Evolutionary conservation across 2,329 filamentous ascomycete species (phyloP).

Genomic region (Tolypocladium sp.): DNA sequence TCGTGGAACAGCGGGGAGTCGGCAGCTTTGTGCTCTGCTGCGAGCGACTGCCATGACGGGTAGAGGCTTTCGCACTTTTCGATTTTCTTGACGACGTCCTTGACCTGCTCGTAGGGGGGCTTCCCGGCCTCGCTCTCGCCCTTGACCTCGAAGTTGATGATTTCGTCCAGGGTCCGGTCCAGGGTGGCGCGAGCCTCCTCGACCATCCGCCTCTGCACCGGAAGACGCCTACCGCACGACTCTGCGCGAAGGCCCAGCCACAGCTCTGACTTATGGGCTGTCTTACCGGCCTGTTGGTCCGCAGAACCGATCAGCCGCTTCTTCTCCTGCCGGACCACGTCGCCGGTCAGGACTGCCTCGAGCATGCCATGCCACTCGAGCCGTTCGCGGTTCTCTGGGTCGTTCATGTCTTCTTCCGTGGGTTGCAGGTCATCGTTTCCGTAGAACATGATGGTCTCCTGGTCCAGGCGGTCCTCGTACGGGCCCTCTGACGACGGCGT

Average conservation of each 20-base stretch:
- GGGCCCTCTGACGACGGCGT: constrained; percentile 78
- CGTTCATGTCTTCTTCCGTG: constrained; percentile 79
- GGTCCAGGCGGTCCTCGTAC: constrained; percentile 80
- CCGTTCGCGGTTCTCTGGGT: constrained; percentile 79
- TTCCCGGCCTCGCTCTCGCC: constrained; percentile 89
- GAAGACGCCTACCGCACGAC: constrained; percentile 72
- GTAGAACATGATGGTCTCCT: constrained; percentile 88
- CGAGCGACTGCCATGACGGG: constrained; percentile 68
- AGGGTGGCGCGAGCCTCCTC: constrained; percentile 72
- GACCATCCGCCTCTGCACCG: constrained; percentile 77
- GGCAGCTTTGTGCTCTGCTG: constrained; percentile 65
- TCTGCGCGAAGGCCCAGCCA: constrained; percentile 86
- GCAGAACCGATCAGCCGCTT: constrained; percentile 79
- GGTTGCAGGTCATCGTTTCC: constrained; percentile 84
- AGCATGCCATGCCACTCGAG: constrained; percentile 99
- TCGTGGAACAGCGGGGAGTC: constrained; percentile 69
- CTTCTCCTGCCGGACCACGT: constrained; percentile 97
- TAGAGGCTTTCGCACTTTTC: constrained; percentile 82
- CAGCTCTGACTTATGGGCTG: constrained; percentile 67
- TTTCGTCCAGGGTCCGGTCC: constrained; percentile 71
- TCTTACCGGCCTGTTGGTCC: constrained; percentile 46
- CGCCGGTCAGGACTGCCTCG: constrained; percentile 86
- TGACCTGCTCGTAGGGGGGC: constrained; percentile 77
- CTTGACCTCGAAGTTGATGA: constrained; percentile 89
- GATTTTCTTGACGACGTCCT: constrained; percentile 82